Evolutionary conservation across 225 moss, liverwort and hornwort species (phyloP).

Genomic region (Straminergon stramineum): DNA sequence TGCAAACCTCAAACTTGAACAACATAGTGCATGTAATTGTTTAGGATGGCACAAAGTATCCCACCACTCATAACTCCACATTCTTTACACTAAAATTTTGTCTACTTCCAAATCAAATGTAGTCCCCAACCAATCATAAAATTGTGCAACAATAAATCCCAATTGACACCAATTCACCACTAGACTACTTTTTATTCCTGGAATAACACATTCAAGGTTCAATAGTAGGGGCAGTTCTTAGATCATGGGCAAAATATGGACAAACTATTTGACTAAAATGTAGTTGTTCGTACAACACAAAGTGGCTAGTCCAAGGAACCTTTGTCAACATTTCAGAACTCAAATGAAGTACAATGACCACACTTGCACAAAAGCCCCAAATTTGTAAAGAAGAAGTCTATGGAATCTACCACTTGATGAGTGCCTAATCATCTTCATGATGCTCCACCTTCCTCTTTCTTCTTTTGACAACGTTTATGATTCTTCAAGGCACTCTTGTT

Average conservation of each 20-base stretch:
- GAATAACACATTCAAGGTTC: background rate
- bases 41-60: background rate
- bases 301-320: background rate
- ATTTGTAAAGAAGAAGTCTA: background rate
- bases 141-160: background rate
- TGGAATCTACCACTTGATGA: background rate
- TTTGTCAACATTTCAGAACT: background rate
- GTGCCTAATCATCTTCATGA: background rate
- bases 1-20: background rate
- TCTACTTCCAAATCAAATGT: background rate
- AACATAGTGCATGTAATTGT: background rate
- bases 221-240: background rate
- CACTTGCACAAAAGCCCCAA: background rate
- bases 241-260: background rate
- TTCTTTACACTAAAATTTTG: background rate
- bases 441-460: constrained; percentile 50
- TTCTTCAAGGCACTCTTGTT: constrained; percentile 92
- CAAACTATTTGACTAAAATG: background rate
- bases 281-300: background rate
- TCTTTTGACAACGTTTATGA: constrained; percentile 71
- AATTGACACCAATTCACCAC: background rate
- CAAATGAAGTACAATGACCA: background rate
- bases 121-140: background rate
- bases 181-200: background rate
- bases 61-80: background rate